phyloP scores from a whole-genome alignment of 805 yeast species.

The Candida cerambycidarum region DNA sequence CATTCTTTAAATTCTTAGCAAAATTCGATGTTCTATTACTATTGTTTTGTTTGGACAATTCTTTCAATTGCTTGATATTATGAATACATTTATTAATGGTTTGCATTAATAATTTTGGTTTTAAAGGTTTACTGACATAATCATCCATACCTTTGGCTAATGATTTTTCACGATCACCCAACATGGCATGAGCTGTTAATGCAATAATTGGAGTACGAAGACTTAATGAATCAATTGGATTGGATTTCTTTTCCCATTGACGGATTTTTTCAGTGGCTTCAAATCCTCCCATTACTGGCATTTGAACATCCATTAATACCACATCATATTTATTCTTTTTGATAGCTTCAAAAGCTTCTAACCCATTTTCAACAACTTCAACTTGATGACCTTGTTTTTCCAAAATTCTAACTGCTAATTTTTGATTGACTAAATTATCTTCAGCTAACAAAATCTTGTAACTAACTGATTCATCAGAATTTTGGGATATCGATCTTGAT shows the following conservation, averaged over 20 bases:
- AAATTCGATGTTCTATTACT: slow-evolving; percentile 45
- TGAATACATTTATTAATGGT: slow-evolving; percentile 84
- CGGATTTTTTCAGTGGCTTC: slow-evolving; percentile 86
- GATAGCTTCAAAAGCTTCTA: slow-evolving; percentile 77
- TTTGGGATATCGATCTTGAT: slow-evolving; percentile 75
- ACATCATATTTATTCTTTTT: slow-evolving; percentile 70
- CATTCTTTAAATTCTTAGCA: slow-evolving; percentile 44
- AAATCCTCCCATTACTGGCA: slow-evolving; percentile 95
- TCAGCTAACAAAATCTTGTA: slow-evolving; percentile 79
- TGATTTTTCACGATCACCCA: slow-evolving; percentile 87
- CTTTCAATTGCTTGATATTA: slow-evolving; percentile 61
- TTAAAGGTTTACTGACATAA: slow-evolving; percentile 82
- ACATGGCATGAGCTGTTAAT: slow-evolving; percentile 90
- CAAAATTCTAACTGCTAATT: slow-evolving; percentile 78
- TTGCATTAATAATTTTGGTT: slow-evolving; percentile 78
- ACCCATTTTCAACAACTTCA: slow-evolving; percentile 83
- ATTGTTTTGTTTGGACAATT: slow-evolving; percentile 49
- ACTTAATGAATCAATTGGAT: slow-evolving; percentile 66
- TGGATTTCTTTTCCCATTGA: slow-evolving; percentile 81
- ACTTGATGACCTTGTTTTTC: slow-evolving; percentile 86
- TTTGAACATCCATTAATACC: slow-evolving; percentile 89
- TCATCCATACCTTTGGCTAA: slow-evolving; percentile 92
- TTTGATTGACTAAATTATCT: slow-evolving; percentile 85
- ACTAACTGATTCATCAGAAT: slow-evolving; percentile 73
- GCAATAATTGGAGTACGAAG: slow-evolving; percentile 87